Evolutionary conservation across 1,284 basidiomycete genomes (phyloP).

Genomic region (Irpex lacteus): DNA sequence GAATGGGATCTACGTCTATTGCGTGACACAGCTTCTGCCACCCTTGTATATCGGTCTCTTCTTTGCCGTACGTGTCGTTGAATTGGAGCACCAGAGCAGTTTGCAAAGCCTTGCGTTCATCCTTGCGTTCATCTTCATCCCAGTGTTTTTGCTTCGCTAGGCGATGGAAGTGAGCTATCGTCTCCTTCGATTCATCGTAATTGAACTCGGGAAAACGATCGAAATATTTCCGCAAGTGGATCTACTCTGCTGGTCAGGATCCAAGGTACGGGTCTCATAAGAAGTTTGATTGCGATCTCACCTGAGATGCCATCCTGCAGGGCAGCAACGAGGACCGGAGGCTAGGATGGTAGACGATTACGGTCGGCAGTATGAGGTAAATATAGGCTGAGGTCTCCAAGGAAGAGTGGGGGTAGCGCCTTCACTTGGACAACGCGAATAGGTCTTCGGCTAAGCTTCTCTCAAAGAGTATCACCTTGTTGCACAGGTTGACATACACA

Average conservation of each 20-base stretch:
- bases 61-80: constrained; percentile 32
- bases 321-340: no score
- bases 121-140: neutral
- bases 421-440: no score
- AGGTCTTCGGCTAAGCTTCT: no score
- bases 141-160: neutral
- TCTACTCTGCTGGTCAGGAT: neutral
- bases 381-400: no score
- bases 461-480: no score
- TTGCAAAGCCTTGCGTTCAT: neutral
- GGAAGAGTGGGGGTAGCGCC: no score
- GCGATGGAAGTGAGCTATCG: neutral
- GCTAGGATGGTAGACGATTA: no score
- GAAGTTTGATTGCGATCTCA: no score
- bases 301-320: no score
- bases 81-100: constrained; percentile 33
- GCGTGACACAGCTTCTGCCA: constrained; percentile 32
- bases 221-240: neutral
- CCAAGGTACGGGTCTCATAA: no score
- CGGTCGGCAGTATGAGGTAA: no score
- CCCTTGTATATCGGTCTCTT: constrained; percentile 25
- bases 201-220: neutral
- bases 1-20: constrained; percentile 17
- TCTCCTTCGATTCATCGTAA: neutral
- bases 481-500: no score